These are phyloP conservation scores for Debaryomyces nepalensis DNA, from an alignment of 1,139 yeast genomes.

Conservation along the genomic window DNA sequence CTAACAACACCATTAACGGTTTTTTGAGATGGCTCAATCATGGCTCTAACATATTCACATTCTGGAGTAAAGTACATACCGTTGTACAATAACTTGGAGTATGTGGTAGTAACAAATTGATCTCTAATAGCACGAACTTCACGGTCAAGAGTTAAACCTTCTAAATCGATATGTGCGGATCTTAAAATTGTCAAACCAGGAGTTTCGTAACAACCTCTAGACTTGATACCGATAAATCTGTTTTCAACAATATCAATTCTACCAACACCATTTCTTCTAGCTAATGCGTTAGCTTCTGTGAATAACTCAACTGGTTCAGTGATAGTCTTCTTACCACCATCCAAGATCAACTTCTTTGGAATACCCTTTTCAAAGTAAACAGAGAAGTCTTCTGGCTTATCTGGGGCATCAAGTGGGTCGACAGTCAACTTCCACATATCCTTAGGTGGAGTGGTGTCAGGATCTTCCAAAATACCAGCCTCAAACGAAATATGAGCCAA, in stretches of 20 bases:
- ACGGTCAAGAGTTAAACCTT: conserved; percentile 95
- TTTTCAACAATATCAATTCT: conserved; percentile 98
- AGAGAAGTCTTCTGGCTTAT: conserved; percentile 84
- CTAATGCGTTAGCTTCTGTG: conserved; percentile 89
- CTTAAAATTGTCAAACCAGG: conserved; percentile 97
- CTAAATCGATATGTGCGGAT: conserved; percentile 91
- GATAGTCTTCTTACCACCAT: conserved; percentile 58
- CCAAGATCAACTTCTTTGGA: conserved; percentile 79
- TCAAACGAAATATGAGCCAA: conserved; percentile 98
- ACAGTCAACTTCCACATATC: conserved; percentile 99
- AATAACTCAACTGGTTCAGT: conserved; percentile 92
- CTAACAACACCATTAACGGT: conserved; percentile 97
- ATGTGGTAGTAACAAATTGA: conserved; percentile 89
- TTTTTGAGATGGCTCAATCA: conserved; percentile 92
- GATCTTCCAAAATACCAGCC: conserved; percentile 98
- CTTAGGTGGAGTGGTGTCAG: conserved; percentile 97
- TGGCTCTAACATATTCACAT: conserved; percentile 91
- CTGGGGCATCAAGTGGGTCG: conserved; percentile 95
- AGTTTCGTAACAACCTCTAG: conserved; percentile 99
- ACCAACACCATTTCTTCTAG: conserved; percentile 99
- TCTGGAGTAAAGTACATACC: conserved; percentile 99
- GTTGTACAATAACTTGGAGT: conserved; percentile 89
- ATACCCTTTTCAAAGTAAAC: conserved; percentile 85
- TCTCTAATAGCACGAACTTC: conserved; percentile 98
- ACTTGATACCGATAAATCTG: conserved; percentile 97